Base-by-base conservation (phyloP, 352 stramenopile genomes). In the Phytophthora pini region DNA sequence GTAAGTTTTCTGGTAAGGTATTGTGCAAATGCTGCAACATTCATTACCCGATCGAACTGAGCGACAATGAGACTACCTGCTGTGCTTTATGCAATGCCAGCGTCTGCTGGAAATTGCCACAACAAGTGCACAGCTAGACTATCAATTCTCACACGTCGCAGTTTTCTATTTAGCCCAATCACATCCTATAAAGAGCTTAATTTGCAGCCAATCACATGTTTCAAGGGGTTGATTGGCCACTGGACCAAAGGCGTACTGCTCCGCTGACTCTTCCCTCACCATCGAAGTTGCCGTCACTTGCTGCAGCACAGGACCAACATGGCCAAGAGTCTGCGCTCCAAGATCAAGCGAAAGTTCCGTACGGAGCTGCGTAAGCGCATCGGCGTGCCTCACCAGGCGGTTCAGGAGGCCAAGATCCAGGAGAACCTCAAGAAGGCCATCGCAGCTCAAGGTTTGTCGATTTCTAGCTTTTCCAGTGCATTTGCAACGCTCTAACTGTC, bases 261-360 rank as follows among this genome's bases (percentile, higher is more conserved):
- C 29, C 51, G 40, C 39, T 60, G 59, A n/a, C 59, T 54, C 9
- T 68, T 49, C 24, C 22, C 10, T 45, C 65, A 65, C 47, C 51
- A 59, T 51, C 58, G 52, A 65, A 73, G 52, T 65, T 59, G 59
- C 47, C 31, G 44, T 43, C 12, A 44, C 24, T 22, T 2, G 8
- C 29, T 38, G 27, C 27, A 43, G 39, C 45, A 10, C 44, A 41
- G 22, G 41, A 34, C 59, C 39, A 88, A 65, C 57, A 95, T 95
- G 87, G 87, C 85, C 52, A 95, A 95, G 83, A 90, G 82, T 81
- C 70, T 95, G 72, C 85, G 87, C 66, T 95, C 87, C 54, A 95
- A 95, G 79, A 92, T 95, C 75, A 95, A 95, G 82, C 85, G 87
- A 68, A 88, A 87, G 74, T 95, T 93, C 79, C 87, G 87, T 66